Conservation (phyloP, 768 basidiomycete species). For the Rubroboletus pulcherrimus region DNA sequence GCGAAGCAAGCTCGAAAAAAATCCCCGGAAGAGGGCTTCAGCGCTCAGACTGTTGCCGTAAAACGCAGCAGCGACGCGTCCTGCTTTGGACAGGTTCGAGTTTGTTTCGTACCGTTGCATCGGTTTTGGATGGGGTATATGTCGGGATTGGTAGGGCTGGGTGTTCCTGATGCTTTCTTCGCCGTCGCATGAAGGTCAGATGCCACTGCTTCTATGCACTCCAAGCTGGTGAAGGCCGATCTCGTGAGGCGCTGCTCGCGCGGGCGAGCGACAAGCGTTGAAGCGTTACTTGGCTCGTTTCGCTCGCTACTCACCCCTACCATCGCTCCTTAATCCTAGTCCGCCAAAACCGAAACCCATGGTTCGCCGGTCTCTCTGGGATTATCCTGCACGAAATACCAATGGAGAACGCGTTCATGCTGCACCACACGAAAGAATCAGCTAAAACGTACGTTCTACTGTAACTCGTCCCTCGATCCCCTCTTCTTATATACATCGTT, state of each 20-base stretch:
- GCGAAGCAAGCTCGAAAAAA: conserved; percentile 47
- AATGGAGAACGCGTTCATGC: conserved; percentile 78
- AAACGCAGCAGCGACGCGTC: conserved; percentile 36
- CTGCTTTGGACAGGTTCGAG: conserved; percentile 48
- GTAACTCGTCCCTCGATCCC: not conserved
- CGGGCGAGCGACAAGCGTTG: conserved; percentile 43
- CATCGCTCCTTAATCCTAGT: conserved; percentile 40
- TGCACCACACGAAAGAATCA: conserved; percentile 65
- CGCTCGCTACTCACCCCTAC: not conserved
- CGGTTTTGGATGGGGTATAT: conserved; percentile 87
- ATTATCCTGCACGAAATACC: conserved; percentile 78
- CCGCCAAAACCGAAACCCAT: conserved; percentile 70
- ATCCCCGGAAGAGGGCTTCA: conserved; percentile 37
- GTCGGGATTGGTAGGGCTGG: conserved; percentile 72
- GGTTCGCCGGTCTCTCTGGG: conserved; percentile 68
- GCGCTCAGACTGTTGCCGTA: conserved; percentile 44
- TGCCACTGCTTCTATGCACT: conserved; percentile 66
- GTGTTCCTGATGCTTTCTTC: conserved; percentile 30
- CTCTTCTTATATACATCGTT: not conserved
- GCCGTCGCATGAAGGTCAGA: conserved; percentile 27
- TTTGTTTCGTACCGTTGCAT: conserved; percentile 68
- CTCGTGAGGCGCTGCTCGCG: conserved; percentile 74
- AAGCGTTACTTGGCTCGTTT: not conserved
- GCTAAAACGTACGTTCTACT: conserved; percentile 56
- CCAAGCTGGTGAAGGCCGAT: conserved; percentile 87